Evolutionary conservation across 495 filamentous ascomycete genomes (phyloP), one percentile per base, ranked within the genome.

Genomic region (Xylaria palmicola): DNA sequence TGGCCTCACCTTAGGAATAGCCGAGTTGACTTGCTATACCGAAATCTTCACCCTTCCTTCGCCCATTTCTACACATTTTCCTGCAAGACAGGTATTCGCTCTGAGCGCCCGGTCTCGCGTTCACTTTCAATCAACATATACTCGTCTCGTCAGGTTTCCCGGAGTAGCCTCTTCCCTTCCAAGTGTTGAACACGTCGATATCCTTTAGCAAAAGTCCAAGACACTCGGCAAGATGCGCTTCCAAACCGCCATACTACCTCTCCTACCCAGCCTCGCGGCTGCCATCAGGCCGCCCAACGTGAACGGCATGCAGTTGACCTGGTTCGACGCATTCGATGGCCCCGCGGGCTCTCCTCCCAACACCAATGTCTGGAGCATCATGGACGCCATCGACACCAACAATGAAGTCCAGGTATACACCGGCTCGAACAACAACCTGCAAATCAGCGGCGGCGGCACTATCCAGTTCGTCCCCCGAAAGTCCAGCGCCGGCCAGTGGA

Each of bases 361-460:
- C n/a, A 53, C 59, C 36, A 24, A 61, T n/a, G 51, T 24, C 3
- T 80, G 78, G 78, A 74, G 74, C 29, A 59, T 71, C 43, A 70
- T 75, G 65, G 68, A 72, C 30, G 63, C 68, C 59, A 80, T 77
- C 67, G 60, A 71, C 65, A 72, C 68, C 61, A 80, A 80, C 66
- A 74, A 78, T 70, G 78, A 80, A 57, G 67, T 75, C 43, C 66
- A 80, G 56, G 65, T 62, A 15, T 80, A 80, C 73, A 74, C 73
- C 6, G 66, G 60, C 37, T 76, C 73, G 30, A 77, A 72, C 68
- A 26, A 62, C 1, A 80, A 80, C 66, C 52, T 80, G 36, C 78
- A 80, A 55, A 72, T 78, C 59, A 78, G 77, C 0, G 78, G 78
- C 51, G 78, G 78, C 19, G 70, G 67, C 44, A 79, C 78, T 40